Percentiles rank a stretch among this genome's conserved stretches.
Evolutionary conservation across 768 basidiomycete genomes (phyloP).

Genomic region (Terana coerulea): DNA sequence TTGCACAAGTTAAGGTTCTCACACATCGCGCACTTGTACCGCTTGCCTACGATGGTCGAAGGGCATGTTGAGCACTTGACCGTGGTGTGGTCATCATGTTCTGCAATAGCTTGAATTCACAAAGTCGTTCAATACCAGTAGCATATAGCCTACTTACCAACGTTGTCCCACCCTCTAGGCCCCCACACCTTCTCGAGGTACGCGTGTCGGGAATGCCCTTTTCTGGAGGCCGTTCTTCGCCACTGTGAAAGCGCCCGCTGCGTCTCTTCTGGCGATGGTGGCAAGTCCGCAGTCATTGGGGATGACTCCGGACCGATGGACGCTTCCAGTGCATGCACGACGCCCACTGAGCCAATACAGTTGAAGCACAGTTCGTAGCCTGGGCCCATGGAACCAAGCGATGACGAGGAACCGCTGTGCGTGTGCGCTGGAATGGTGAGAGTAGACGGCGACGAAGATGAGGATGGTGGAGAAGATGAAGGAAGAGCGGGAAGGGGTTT

Average conservation of each 20-base stretch:
- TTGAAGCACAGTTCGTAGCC: constrained; percentile 77
- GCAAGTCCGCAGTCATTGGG: constrained; percentile 34
- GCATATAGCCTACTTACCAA: constrained; percentile 56
- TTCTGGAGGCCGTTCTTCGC: constrained; percentile 65
- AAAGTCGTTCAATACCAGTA: neutral
- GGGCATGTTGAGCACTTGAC: constrained; percentile 82
- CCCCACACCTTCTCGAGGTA: constrained; percentile 89
- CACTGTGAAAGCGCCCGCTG: constrained; percentile 48
- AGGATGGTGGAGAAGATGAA: constrained; percentile 11
- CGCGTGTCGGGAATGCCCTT: constrained; percentile 72
- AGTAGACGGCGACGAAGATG: constrained; percentile 15
- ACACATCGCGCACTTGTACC: constrained; percentile 87
- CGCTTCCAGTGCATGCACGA: constrained; percentile 70
- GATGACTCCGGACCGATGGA: constrained; percentile 48
- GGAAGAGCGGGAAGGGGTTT: constrained; percentile 48
- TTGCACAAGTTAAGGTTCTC: constrained; percentile 76
- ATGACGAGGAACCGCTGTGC: neutral
- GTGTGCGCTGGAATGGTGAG: constrained; percentile 13
- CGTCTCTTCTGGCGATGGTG: constrained; percentile 54
- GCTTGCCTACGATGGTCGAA: constrained; percentile 51
- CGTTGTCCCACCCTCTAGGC: constrained; percentile 78
- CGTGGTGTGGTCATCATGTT: constrained; percentile 65
- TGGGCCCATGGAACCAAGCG: constrained; percentile 34
- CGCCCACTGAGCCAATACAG: constrained; percentile 76
- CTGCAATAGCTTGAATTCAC: constrained; percentile 31